Conservation (phyloP, 805 yeast species). For the Pichia nanzhaoensis region DNA sequence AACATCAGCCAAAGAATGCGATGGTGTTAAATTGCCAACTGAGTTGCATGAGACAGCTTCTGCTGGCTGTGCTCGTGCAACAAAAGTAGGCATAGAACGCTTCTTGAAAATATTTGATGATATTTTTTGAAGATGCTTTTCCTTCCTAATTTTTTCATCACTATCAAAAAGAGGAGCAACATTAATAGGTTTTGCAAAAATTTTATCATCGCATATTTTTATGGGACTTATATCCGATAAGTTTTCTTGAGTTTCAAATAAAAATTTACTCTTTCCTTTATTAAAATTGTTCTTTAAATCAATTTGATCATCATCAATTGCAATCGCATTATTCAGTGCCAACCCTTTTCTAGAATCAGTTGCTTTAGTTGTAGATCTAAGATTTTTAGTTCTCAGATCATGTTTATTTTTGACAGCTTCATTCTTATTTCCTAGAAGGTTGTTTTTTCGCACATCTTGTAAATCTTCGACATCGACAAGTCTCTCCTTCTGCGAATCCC, state of each 20-base stretch:
- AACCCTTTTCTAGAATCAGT: neutral
- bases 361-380: neutral
- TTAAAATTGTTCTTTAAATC: neutral
- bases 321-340: slow-evolving; percentile 1
- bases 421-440: too few species aligned
- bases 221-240: neutral
- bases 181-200: neutral
- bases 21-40: too few species aligned
- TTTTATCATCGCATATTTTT: neutral
- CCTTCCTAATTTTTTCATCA: neutral
- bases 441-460: too few species aligned
- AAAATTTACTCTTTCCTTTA: neutral
- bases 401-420: neutral
- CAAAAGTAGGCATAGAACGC: neutral
- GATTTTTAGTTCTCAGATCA: neutral
- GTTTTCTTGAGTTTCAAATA: neutral
- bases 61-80: neutral
- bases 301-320: slow-evolving; percentile 1
- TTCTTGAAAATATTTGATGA: neutral
- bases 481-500: too few species aligned
- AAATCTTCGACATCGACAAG: too few species aligned
- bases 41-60: too few species aligned
- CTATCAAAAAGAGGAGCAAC: neutral
- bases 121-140: neutral
- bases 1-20: too few species aligned